phyloP scores from a whole-genome alignment of 768 basidiomycete species.

The Lactarius trivialis region DNA sequence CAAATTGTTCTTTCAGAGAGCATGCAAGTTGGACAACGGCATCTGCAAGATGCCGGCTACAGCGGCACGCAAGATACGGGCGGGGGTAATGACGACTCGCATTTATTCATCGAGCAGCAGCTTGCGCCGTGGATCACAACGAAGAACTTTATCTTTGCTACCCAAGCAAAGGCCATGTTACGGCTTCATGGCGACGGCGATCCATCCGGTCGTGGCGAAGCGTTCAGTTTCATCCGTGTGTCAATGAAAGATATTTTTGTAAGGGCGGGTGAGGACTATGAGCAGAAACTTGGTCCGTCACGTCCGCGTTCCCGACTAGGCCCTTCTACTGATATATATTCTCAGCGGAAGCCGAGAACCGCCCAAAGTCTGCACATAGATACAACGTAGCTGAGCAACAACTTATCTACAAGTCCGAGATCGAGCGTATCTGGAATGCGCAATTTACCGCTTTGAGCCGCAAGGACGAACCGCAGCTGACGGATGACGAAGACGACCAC shows the following conservation, averaged over 20 bases:
- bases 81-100: slow-evolving; percentile 74
- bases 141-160: slow-evolving; percentile 92
- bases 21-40: slow-evolving; percentile 96
- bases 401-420: slow-evolving; percentile 92
- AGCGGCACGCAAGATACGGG: slow-evolving; percentile 75
- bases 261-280: slow-evolving; percentile 91
- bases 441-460: slow-evolving; percentile 84
- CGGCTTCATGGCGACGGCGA: slow-evolving; percentile 96
- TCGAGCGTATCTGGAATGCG: slow-evolving; percentile 95
- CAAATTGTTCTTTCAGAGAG: slow-evolving; percentile 90
- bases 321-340: slow-evolving; percentile 9
- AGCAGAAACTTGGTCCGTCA: slow-evolving; percentile 68
- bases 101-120: slow-evolving; percentile 89
- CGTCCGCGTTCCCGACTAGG: neutral
- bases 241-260: slow-evolving; percentile 99
- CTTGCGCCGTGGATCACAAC: slow-evolving; percentile 99
- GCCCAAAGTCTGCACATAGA: slow-evolving; percentile 81
- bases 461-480: slow-evolving; percentile 75
- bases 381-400: slow-evolving; percentile 98
- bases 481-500: slow-evolving; percentile 49
- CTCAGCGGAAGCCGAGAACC: slow-evolving; percentile 86
- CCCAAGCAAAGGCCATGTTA: slow-evolving; percentile 94
- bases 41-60: slow-evolving; percentile 90
- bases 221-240: slow-evolving; percentile 92
- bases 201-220: slow-evolving; percentile 91